phyloP scores from a whole-genome alignment of 164 flowering plant species.

The Umbilicus rupestris region DNA sequence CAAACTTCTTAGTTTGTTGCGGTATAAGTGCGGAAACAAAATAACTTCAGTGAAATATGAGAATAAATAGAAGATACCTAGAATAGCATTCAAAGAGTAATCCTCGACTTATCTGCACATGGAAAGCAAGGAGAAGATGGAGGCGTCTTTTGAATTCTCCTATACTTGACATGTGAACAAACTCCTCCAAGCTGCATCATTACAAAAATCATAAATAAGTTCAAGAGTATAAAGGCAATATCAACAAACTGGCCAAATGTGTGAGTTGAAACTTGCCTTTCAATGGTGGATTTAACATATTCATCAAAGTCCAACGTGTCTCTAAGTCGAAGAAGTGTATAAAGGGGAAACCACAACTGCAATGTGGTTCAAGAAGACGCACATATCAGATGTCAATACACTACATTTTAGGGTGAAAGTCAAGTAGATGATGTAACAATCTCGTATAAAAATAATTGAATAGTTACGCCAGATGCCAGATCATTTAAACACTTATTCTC shows the following conservation, averaged over 20 bases:
- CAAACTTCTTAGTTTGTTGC: too few species aligned
- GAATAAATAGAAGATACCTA: constrained; percentile 26
- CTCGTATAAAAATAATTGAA: too few species aligned
- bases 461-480: too few species aligned
- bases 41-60: too few species aligned
- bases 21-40: background rate
- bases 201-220: background rate
- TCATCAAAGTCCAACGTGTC: constrained; percentile 26
- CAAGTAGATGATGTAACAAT: too few species aligned
- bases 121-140: constrained; percentile 72
- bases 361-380: background rate
- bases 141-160: constrained; percentile 88
- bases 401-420: too few species aligned
- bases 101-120: constrained; percentile 53
- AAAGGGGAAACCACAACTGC: constrained; percentile 94
- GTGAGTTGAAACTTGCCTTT: constrained; percentile 35
- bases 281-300: constrained; percentile 33
- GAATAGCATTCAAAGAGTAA: constrained; percentile 31
- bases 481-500: too few species aligned
- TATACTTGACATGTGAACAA: constrained; percentile 62
- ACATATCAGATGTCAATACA: background rate
- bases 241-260: background rate
- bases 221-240: background rate
- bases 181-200: constrained; percentile 71
- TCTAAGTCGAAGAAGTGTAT: constrained; percentile 43